Percentiles rank a stretch among this genome's conserved stretches.
These are phyloP conservation scores for Gomphus sp. DNA, from an alignment of 1,284 basidiomycete genomes.

Conservation along the genomic window DNA sequence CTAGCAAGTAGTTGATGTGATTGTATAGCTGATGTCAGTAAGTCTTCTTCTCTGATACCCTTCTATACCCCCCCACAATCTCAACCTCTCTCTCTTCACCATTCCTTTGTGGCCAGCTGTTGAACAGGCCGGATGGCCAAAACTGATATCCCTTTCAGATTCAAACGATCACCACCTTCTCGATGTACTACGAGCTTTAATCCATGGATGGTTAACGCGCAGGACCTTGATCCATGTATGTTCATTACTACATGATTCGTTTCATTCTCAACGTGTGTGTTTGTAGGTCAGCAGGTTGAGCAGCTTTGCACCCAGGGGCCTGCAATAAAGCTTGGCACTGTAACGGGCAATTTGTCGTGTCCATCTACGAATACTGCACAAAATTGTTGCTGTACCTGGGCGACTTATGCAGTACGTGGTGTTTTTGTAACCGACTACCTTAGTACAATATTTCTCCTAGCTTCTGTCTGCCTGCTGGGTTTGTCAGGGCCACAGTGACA, in stretches of 20 bases:
- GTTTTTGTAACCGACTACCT: neutral
- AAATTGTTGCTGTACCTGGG: neutral
- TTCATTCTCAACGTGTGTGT: neutral
- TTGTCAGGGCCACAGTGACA: neutral
- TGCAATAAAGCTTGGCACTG: neutral
- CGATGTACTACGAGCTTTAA: neutral
- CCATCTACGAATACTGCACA: neutral
- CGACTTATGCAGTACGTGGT: neutral
- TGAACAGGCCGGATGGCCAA: neutral
- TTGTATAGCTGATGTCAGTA: neutral
- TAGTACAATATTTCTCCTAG: neutral
- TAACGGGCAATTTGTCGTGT: neutral
- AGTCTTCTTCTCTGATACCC: neutral
- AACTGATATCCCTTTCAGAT: neutral
- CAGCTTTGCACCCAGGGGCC: neutral
- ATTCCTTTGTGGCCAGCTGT: neutral
- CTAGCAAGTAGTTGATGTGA: neutral
- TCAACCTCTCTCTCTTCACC: neutral
- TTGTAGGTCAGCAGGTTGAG: neutral
- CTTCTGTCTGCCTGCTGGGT: constrained; percentile 5
- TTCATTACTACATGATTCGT: neutral
- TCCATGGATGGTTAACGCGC: neutral
- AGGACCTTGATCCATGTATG: neutral
- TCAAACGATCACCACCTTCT: neutral
- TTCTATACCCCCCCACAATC: neutral